These are phyloP conservation scores for Ochetophila trinervis DNA, from an alignment of 306 rosid genomes.

Conservation along the genomic window DNA sequence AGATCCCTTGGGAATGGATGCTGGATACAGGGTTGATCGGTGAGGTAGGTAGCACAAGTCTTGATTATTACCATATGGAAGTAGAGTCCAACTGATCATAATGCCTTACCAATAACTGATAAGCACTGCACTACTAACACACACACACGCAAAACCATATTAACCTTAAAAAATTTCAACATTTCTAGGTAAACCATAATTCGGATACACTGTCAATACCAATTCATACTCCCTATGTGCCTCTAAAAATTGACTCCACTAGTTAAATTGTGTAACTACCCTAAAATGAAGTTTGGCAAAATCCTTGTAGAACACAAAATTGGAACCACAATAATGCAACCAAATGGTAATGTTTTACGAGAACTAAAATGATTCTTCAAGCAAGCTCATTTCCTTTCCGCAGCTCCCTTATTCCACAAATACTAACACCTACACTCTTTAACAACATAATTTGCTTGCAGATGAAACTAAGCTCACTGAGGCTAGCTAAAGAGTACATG, in stretches of 20 bases:
- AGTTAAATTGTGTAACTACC: too few relatives aligned
- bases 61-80: not conserved
- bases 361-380: too few relatives aligned
- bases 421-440: too few relatives aligned
- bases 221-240: not conserved
- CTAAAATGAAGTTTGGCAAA: too few relatives aligned
- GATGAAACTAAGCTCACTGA: conserved; percentile 78
- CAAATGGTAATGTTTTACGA: too few relatives aligned
- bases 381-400: not conserved
- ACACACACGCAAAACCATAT: too few relatives aligned
- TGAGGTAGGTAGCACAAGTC: conserved; percentile 45
- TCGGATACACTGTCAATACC: not conserved
- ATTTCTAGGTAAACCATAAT: not conserved
- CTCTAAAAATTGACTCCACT: too few relatives aligned
- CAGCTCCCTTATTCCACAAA: not conserved
- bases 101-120: not conserved
- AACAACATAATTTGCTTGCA: conserved; percentile 22
- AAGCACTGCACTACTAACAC: not conserved
- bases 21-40: conserved; percentile 65
- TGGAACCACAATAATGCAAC: too few relatives aligned
- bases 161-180: too few relatives aligned
- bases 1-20: conserved; percentile 93
- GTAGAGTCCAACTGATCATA: conserved; percentile 8
- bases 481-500: conserved; percentile 68
- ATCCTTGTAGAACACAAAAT: too few relatives aligned